phyloP scores from a whole-genome alignment of 306 rosid genomes.

The Fagus sylvatica region DNA sequence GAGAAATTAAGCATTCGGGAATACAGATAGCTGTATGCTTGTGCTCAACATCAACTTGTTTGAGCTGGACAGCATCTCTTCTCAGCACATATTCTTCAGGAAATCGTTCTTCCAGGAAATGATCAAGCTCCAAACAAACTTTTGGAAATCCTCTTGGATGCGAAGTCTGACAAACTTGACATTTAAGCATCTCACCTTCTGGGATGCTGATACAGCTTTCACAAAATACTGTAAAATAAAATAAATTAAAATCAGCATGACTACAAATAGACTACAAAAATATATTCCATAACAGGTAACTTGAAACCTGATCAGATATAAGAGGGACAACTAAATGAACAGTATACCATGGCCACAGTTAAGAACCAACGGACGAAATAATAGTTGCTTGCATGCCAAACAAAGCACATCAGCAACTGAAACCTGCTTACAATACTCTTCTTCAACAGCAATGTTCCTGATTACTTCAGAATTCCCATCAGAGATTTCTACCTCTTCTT shows the following conservation, averaged over 20 bases:
- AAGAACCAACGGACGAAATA: slow-evolving; percentile 73
- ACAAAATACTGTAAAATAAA: slow-evolving; percentile 56
- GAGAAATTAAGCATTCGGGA: slow-evolving; percentile 29
- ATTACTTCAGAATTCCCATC: slow-evolving; percentile 29
- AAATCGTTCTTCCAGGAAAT: slow-evolving; percentile 60
- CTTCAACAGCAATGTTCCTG: slow-evolving; percentile 27
- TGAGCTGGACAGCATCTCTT: slow-evolving; percentile 44
- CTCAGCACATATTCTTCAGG: slow-evolving; percentile 61
- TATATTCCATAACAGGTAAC: slow-evolving; percentile 6
- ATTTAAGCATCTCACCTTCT: slow-evolving; percentile 54
- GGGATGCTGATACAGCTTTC: slow-evolving; percentile 52
- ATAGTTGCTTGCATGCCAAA: slow-evolving; percentile 63
- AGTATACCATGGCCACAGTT: slow-evolving; percentile 86
- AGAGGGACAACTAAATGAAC: slow-evolving; percentile 22
- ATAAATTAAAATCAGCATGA: slow-evolving; percentile 17
- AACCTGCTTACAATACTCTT: slow-evolving; percentile 27
- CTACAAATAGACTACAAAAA: slow-evolving; percentile 1
- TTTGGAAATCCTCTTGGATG: slow-evolving; percentile 74
- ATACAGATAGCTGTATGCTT: slow-evolving; percentile 43
- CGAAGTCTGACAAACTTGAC: slow-evolving; percentile 65
- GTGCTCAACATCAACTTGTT: slow-evolving; percentile 34
- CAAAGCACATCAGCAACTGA: slow-evolving; percentile 66
- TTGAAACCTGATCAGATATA: slow-evolving; percentile 1
- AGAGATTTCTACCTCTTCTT: slow-evolving; percentile 23
- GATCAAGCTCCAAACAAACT: slow-evolving; percentile 67